These are phyloP conservation scores for Tremella fuciformis DNA, from an alignment of 768 basidiomycete genomes.

Conservation along the genomic window DNA sequence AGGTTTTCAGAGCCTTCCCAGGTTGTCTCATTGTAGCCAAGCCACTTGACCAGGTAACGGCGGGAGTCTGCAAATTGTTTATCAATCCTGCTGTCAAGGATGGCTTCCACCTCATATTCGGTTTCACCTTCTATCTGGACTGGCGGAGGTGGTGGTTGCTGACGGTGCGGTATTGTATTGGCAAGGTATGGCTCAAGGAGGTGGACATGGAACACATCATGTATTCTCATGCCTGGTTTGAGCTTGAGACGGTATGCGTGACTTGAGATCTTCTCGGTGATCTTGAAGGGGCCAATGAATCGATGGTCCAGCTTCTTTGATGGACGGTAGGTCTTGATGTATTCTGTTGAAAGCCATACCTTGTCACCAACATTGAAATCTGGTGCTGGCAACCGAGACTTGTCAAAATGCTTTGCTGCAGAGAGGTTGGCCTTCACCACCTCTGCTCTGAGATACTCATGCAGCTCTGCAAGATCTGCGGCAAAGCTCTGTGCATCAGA, in stretches of 20 bases:
- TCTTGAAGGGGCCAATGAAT: slow-evolving; percentile 22
- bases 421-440: slow-evolving; percentile 29
- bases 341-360: slow-evolving; percentile 20
- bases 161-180: slow-evolving; percentile 14
- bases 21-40: slow-evolving; percentile 11
- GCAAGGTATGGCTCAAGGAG: slow-evolving; percentile 15
- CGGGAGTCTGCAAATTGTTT: neutral
- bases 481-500: neutral
- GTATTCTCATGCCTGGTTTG: slow-evolving; percentile 17
- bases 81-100: slow-evolving; percentile 8
- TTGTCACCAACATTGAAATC: slow-evolving; percentile 28
- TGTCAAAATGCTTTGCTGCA: slow-evolving; percentile 44
- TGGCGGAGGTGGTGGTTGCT: slow-evolving; percentile 17
- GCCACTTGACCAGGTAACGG: slow-evolving; percentile 17
- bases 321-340: slow-evolving; percentile 29
- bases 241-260: slow-evolving; percentile 22
- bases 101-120: slow-evolving; percentile 12
- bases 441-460: neutral
- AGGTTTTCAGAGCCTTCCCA: slow-evolving; percentile 7
- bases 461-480: neutral
- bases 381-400: slow-evolving; percentile 19
- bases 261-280: slow-evolving; percentile 13
- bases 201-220: slow-evolving; percentile 32
- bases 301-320: slow-evolving; percentile 31
- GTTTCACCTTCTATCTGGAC: slow-evolving; percentile 15